Base-by-base conservation (phyloP, 2,329 filamentous ascomycete genomes). In the Ilyonectria destructans region DNA sequence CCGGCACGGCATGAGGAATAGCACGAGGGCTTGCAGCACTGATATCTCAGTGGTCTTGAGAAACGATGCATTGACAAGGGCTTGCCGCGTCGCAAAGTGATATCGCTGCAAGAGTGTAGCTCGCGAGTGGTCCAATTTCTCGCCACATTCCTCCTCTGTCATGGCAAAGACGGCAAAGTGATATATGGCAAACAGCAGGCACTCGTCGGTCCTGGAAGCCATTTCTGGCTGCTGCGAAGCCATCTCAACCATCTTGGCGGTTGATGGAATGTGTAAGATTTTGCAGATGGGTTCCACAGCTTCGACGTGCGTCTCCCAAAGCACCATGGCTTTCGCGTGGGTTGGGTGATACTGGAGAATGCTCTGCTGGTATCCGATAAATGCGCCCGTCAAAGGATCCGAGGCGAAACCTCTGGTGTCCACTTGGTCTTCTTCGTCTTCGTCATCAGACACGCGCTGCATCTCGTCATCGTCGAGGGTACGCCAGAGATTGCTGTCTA, bases 11-110 rank as follows among this genome's bases (percentile, higher is more conserved):
- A 82, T 71, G 37, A 89, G 75, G 58, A 84, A 87, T 0, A 90
- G 77, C 1, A 86, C 78, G 52, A 86, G 84, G 0, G 86, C 86
- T 77, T 90, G 87, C 17, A 90, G 72, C 1, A 88, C 82, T n/a
- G 82, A 78, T n/a, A 88, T 70, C 54, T 87, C 85, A 0, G 84
- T 86, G 0, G 86, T 85, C 29, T 82, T 83, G 7, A 90, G 78
- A 48, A 88, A 86, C 1, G 82, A 82, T 0, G 84, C 86, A 52
- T 84, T 85, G 17, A 85, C 80, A 9, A 90, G 79, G 2, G 87
- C 85, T 60, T 85, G 82, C 19, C 84, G 82, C 0, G 82, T 77
- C 0, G 82, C 87, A 35, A 80, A 73, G 29, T 82, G 79, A 58
- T 84, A 86, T 37, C 78, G 77, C 45, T 70, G 70, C 29, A 79